Conservation (phyloP, 345 rosid species). For the Salix udensis region DNA sequence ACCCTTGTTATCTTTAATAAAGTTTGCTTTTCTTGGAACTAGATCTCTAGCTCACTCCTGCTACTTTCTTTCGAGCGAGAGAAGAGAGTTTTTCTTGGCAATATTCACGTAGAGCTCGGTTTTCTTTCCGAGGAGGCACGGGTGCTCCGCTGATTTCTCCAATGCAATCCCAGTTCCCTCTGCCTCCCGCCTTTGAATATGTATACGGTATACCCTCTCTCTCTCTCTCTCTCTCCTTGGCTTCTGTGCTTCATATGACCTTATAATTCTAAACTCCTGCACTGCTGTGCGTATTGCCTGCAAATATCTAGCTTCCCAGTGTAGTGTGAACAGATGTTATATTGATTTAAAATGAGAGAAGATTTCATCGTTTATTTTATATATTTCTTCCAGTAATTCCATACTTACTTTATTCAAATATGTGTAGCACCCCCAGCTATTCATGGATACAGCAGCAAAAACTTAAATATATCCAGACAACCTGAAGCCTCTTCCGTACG, state of each 20-base stretch:
- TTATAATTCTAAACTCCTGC: neutral
- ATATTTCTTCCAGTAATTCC: neutral
- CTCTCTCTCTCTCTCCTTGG: neutral
- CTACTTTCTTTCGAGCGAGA: neutral
- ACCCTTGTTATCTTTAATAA: slow-evolving; percentile 10
- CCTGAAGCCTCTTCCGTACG: neutral
- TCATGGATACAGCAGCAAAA: neutral
- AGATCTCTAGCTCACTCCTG: neutral
- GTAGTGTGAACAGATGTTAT: neutral
- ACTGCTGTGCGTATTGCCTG: neutral
- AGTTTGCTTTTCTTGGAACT: slow-evolving; percentile 20
- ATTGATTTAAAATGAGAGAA: neutral
- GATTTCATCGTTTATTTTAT: neutral
- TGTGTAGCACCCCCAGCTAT: neutral
- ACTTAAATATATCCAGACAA: neutral
- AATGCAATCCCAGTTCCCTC: slow-evolving; percentile 39
- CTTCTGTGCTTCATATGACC: slow-evolving; percentile 11
- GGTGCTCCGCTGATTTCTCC: slow-evolving; percentile 49
- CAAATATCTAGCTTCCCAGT: neutral
- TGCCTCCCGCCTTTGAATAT: neutral
- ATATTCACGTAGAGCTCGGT: neutral
- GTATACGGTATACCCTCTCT: neutral
- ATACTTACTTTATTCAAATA: neutral
- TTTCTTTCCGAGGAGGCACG: slow-evolving; percentile 38
- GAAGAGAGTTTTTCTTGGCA: neutral